Evolutionary conservation across 1,139 yeast species (phyloP).

Genomic region (Protomyces lactucae-debilis): DNA sequence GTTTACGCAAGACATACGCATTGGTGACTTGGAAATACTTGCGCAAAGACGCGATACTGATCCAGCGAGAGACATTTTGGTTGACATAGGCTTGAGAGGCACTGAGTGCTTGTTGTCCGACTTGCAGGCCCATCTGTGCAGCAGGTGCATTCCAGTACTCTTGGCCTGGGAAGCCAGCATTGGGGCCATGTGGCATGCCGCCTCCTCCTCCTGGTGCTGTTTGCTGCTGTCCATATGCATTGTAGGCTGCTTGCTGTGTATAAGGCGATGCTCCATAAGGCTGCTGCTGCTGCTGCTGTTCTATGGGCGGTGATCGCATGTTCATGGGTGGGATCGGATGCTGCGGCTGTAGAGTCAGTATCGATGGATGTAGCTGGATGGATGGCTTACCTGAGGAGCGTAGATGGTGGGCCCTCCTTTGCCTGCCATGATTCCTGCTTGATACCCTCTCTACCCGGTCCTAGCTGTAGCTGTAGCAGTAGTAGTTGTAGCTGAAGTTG

Average conservation of each 20-base stretch:
- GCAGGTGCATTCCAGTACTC: slow-evolving; percentile 68
- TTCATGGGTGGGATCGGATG: slow-evolving; percentile 44
- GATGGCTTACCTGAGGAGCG: slow-evolving; percentile 38
- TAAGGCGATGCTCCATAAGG: slow-evolving; percentile 28
- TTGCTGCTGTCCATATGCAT: slow-evolving; percentile 20
- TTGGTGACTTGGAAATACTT: slow-evolving; percentile 92
- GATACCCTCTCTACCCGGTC: no score
- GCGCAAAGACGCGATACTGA: slow-evolving; percentile 49
- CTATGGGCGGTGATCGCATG: slow-evolving; percentile 38
- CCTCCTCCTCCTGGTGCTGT: slow-evolving; percentile 28
- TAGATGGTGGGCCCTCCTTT: slow-evolving; percentile 39
- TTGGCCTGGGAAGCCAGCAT: slow-evolving; percentile 33
- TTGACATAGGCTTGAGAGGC: slow-evolving; percentile 68
- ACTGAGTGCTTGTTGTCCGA: slow-evolving; percentile 77
- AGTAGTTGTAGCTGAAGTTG: no score
- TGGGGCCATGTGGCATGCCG: background rate
- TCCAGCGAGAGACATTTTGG: slow-evolving; percentile 50
- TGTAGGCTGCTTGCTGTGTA: slow-evolving; percentile 27
- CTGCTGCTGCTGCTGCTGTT: slow-evolving; percentile 16
- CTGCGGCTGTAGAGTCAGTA: slow-evolving; percentile 39
- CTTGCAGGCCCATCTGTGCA: slow-evolving; percentile 78
- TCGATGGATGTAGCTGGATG: background rate
- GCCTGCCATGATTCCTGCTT: background rate
- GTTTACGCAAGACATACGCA: slow-evolving; percentile 70
- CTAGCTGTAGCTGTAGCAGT: no score